A percentile compares a stretch with the other conserved stretches of the same genome.
phyloP scores from a whole-genome alignment of 768 basidiomycete genomes.

The Pulveroboletus frians region DNA sequence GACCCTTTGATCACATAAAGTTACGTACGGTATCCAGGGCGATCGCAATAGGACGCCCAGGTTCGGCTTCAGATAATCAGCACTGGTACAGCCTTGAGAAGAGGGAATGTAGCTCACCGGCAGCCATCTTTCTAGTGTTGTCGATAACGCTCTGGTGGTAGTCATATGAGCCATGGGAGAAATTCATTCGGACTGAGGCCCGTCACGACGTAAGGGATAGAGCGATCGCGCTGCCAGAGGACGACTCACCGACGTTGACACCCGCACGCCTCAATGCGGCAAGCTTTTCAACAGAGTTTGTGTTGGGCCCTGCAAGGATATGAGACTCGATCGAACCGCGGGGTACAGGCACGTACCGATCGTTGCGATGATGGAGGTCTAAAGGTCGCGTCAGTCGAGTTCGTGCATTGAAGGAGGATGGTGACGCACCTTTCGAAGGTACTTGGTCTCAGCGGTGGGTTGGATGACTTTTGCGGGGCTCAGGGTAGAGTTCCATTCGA shows the following conservation, averaged over 20 bases:
- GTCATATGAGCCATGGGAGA: conserved; percentile 97
- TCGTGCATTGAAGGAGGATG: not conserved
- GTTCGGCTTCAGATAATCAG: conserved; percentile 38
- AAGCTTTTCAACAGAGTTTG: conserved; percentile 87
- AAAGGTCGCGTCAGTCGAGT: conserved; percentile 8
- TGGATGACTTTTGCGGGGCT: conserved; percentile 65
- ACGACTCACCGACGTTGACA: conserved; percentile 87
- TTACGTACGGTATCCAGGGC: conserved; percentile 88
- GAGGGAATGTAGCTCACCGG: conserved; percentile 42
- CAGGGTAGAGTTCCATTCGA: conserved; percentile 89
- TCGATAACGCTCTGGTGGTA: conserved; percentile 99
- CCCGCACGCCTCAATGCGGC: conserved; percentile 81
- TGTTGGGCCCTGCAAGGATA: conserved; percentile 72
- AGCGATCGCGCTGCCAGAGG: not conserved
- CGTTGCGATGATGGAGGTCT: conserved; percentile 98
- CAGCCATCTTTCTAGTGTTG: conserved; percentile 86
- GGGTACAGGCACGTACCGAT: conserved; percentile 60
- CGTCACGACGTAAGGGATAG: conserved; percentile 8
- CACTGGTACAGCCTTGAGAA: not conserved
- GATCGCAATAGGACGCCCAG: conserved; percentile 91
- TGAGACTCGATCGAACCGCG: conserved; percentile 3
- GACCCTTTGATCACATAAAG: not conserved
- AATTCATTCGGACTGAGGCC: conserved; percentile 94
- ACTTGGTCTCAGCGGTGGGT: conserved; percentile 78
- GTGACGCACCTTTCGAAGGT: conserved; percentile 74